phyloP scores from a whole-genome alignment of 164 flowering plant species.

The Sextonia rubra region DNA sequence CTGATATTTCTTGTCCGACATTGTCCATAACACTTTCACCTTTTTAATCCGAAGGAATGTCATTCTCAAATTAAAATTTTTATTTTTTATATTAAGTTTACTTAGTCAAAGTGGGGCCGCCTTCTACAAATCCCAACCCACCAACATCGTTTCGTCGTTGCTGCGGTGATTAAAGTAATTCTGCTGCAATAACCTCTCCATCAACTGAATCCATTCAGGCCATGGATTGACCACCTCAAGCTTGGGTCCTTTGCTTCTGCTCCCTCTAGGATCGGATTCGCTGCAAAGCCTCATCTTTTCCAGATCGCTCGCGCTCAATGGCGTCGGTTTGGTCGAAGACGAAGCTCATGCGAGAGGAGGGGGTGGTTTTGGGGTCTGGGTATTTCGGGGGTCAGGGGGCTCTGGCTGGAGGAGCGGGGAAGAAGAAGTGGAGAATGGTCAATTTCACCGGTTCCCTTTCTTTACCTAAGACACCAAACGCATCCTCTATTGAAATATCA shows the following conservation, averaged over 20 bases:
- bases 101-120: no score
- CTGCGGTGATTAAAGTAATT: slow-evolving; percentile 83
- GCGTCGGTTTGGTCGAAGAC: slow-evolving; percentile 92
- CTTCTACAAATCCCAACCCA: slow-evolving; percentile 29
- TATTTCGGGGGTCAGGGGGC: slow-evolving; percentile 19
- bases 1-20: no score
- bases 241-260: slow-evolving; percentile 28
- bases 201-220: slow-evolving; percentile 91
- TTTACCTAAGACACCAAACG: no score
- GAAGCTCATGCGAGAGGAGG: slow-evolving; percentile 88
- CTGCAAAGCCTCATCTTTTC: slow-evolving; percentile 76
- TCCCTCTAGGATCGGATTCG: slow-evolving; percentile 86
- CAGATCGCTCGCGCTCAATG: slow-evolving; percentile 55
- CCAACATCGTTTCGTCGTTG: slow-evolving; percentile 45
- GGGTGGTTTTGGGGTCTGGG: slow-evolving; percentile 27
- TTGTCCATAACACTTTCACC: no score
- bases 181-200: slow-evolving; percentile 87
- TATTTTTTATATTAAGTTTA: no score
- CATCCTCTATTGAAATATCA: no score
- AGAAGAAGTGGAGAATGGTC: slow-evolving; percentile 29
- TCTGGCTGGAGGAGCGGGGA: slow-evolving; percentile 10
- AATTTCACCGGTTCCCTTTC: no score
- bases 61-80: no score
- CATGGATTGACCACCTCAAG: slow-evolving; percentile 87
- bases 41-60: no score